Base-by-base conservation (phyloP, 495 filamentous ascomycete genomes). In the Rusavskia elegans region DNA sequence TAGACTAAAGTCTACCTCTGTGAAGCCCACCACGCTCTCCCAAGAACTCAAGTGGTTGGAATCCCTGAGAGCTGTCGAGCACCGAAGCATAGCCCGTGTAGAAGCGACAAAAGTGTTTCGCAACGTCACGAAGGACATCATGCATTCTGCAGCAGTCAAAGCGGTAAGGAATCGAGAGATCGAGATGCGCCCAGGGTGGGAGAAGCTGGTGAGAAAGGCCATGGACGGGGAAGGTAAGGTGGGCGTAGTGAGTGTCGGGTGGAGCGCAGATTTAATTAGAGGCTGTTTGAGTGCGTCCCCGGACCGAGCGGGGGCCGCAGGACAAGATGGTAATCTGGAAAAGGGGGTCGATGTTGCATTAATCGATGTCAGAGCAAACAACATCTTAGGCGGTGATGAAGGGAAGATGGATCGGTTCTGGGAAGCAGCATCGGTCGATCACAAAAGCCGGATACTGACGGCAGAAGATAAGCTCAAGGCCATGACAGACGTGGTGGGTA, bases 231-330 rank as follows among this genome's bases (percentile, higher is more conserved):
- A 41, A 9, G 62, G 53, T 21, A 42, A 35, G 16, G 54, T 57
- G 19, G 49, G 21, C 0, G 38, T 65, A 39, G 41, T 65, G 1
- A 63, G 59, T 38, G 55, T 64, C 0, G 56, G 54, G 29, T 65
- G 63, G 63, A 61, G 57, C 27, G 49, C 49, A 20, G 35, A 37
- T 10, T 65, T 60, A 51, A 62, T 65, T 39, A 39, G 54, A 27
- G 44, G 48, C 19, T 59, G 56, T 48, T 37, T 51, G 30, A 17
- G 32, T 14, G 38, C 23, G 1, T 48, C 50, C 4, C 51, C 20
- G 23, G 36, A 52, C 20, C 21, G 37, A 20, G 39, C 16, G 16
- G 16, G 27, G 23, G 30, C 6, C 2, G n/a, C 32, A 27, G 29
- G 20, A 48, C 23, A 53, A 25, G 35, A 53, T 29, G 32, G 16